Evolutionary conservation across 179 eudicot genomes (phyloP).

Genomic region (Silene coronaria): DNA sequence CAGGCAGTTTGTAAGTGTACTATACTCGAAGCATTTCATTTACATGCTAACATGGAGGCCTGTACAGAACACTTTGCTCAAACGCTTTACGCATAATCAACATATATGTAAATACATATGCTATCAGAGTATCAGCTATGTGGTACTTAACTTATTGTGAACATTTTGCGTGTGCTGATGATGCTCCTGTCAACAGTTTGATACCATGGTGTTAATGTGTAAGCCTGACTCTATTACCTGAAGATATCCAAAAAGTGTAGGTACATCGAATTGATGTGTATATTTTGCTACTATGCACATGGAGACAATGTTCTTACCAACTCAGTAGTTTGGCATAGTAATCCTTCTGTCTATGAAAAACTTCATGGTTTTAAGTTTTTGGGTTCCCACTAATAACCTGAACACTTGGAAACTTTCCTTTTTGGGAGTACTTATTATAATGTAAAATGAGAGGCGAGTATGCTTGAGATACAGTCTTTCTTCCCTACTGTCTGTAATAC

Average conservation of each 20-base stretch:
- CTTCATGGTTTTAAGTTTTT: no score
- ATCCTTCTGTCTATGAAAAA: no score
- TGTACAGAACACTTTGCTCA: background rate
- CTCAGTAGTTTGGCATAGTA: background rate
- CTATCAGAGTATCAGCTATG: background rate
- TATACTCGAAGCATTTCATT: background rate
- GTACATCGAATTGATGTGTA: background rate
- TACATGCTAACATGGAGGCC: background rate
- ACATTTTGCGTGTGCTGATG: background rate
- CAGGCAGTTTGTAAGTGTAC: slow-evolving; percentile 62
- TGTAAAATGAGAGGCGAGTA: no score
- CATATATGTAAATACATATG: background rate
- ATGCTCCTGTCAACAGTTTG: background rate
- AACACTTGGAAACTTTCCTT: background rate
- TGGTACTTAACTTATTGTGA: background rate
- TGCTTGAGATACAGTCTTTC: no score
- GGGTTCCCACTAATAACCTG: no score
- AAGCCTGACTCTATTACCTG: background rate
- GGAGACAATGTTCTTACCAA: background rate
- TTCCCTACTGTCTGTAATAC: no score
- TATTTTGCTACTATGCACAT: background rate
- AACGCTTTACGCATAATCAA: background rate
- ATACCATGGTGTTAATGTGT: background rate
- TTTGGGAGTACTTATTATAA: no score
- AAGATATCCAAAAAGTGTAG: background rate